Evolutionary conservation across 495 filamentous ascomycete species (phyloP).

Genomic region (Aspergillus nidulans): DNA sequence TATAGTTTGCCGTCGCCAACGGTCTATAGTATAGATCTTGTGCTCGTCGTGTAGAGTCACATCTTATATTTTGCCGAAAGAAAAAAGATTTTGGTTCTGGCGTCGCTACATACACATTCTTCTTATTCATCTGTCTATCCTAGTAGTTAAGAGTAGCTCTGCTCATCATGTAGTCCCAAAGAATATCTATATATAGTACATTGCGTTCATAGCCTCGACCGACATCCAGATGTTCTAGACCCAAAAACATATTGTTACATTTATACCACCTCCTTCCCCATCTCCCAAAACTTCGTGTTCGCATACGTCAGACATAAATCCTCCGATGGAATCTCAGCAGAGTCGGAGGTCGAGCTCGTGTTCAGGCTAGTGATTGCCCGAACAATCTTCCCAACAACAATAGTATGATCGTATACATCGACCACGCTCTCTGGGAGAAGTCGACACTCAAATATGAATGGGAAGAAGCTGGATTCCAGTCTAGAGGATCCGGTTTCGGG

Average conservation of each 20-base stretch:
- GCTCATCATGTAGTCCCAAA: background rate
- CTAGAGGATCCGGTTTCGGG: background rate
- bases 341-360: background rate
- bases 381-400: slow-evolving; percentile 37
- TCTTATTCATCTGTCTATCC: background rate
- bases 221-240: background rate
- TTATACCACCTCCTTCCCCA: slow-evolving; percentile 30
- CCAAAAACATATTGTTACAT: background rate
- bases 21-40: slow-evolving; percentile 15
- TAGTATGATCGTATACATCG: slow-evolving; percentile 42
- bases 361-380: slow-evolving; percentile 11
- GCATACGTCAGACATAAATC: slow-evolving; percentile 43
- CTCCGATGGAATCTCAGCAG: background rate
- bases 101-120: background rate
- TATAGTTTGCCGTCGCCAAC: slow-evolving; percentile 6
- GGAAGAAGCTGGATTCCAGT: slow-evolving; percentile 25
- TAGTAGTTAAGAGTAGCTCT: no score
- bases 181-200: background rate
- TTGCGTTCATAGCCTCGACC: background rate
- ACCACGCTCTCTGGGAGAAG: slow-evolving; percentile 31
- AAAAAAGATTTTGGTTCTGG: slow-evolving; percentile 9
- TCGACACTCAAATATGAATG: slow-evolving; percentile 39
- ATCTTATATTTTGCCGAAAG: slow-evolving; percentile 10
- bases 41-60: slow-evolving; percentile 11
- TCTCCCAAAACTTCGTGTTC: slow-evolving; percentile 43